Base-by-base conservation (phyloP, 2,329 filamentous ascomycete species). In the Ophiocordyceps australis region DNA sequence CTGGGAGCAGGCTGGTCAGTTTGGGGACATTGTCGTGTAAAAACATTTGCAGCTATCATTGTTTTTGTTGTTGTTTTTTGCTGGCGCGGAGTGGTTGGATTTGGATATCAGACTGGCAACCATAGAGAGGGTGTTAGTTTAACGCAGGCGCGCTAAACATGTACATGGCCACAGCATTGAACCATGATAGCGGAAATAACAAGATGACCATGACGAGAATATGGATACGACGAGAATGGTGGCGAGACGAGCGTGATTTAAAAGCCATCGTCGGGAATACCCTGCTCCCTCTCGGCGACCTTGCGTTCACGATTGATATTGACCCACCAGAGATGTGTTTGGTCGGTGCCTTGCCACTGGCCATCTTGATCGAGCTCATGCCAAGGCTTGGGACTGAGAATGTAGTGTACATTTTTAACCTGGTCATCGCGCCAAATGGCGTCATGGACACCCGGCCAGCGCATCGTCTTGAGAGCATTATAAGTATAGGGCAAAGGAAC, bases 341-440 rank as follows among this genome's bases (percentile, higher is more conserved):
- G 57, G 1, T 61, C 56, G 4, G 42, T 46, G 19, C 58, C 56
- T 1, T 41, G 51, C 42, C 50, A 57, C 20, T 52, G 44, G 3
- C 60, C 61, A 10, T 49, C 36, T 3, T 38, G 48, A 22, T 58
- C 49, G 17, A 59, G 33, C 45, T 66, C 57, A 22, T 67, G 54
- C 68, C 68, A 74, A 3, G 68, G 68, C 46, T 74, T 74, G 1
- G 67, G 66, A 20, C 53, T 58, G 14, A 73, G 41, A 23, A 74
- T 70, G 32, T 67, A 72, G 39, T 74, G 68, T 5, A 74, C 43
- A 35, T 69, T 70, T 51, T 67, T 70, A 25, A 73, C 62, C 21
- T 48, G 41, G 12, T 59, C 59, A 35, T 74, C 67, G 9, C 51
- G 45, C 68, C 68, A 74, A 29, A 74, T 64, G 29, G 47, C 39